These are phyloP conservation scores for Simmondsia chinensis DNA, from an alignment of 148 eudicot genomes.

Conservation along the genomic window DNA sequence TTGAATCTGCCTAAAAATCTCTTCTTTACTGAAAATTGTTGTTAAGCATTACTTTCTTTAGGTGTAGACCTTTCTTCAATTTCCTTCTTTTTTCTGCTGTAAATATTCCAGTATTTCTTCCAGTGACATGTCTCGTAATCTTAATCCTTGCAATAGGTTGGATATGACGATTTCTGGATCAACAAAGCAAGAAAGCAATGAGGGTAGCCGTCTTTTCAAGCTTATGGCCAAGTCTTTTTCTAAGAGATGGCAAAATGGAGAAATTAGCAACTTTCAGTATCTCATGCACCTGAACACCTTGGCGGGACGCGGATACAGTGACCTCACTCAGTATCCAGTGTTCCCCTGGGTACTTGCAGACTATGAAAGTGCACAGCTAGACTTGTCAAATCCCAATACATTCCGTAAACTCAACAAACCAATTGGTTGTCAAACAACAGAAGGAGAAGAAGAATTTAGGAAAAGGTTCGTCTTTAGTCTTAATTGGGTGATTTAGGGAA, in stretches of 20 bases:
- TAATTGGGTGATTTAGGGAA: no score
- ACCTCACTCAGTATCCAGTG: conserved; percentile 98
- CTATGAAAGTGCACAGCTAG: conserved; percentile 84
- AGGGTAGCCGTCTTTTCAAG: conserved; percentile 95
- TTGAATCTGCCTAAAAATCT: no score
- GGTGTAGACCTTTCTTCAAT: no score
- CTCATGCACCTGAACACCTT: conserved; percentile 99
- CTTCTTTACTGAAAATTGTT: no score
- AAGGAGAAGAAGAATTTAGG: conserved; percentile 93
- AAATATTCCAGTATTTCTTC: no score
- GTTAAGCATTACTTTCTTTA: no score
- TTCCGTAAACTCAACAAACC: conserved; percentile 93
- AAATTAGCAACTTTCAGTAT: conserved; percentile 98
- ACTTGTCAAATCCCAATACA: conserved; percentile 60
- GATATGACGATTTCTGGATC: conserved; percentile 94
- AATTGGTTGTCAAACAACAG: conserved; percentile 95
- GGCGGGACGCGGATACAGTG: conserved; percentile 99
- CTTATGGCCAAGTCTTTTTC: conserved; percentile 93
- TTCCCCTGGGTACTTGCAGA: conserved; percentile 98
- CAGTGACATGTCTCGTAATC: no score
- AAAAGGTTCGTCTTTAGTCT: conserved; percentile 59
- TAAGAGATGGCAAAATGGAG: conserved; percentile 99
- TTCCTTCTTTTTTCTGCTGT: no score
- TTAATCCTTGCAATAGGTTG: conserved; percentile 72
- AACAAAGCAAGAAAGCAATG: conserved; percentile 80